Base-by-base conservation (phyloP, 805 yeast species). In the Candida tibetensis region DNA sequence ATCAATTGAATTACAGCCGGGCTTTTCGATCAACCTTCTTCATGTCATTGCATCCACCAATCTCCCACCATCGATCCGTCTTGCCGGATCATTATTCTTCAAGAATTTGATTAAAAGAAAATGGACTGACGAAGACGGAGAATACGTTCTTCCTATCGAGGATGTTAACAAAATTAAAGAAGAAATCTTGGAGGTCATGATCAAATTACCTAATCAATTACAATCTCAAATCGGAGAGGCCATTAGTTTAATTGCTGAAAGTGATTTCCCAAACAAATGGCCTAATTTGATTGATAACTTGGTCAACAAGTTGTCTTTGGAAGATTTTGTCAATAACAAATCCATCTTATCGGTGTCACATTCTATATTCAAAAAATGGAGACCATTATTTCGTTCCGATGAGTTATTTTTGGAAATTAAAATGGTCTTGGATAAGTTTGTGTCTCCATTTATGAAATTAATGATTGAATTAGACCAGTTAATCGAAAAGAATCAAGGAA, bases 201-300 rank as follows among this genome's bases (percentile, higher is more conserved):
- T 90, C 44, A 60, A 77, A 26, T 67, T 89, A 35, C 96, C 96
- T 4, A 76, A 76, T 34, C 76, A 81, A 48, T 67, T 93, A 39
- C 96, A 91, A 56, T 71, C 81, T n/a, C 99, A 95, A 66, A 77
- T 93, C 35, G 98, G 97, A 37, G 99, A 95, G 62, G 82, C 96
- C 1, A 81, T 95, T 39, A 81, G 95, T 12, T 70, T 86, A 37
- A 91, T 93, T 52, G 99, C 99, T 3, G 96, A 90, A 58, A 81
- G 89, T 41, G 99, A 93, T 59, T 93, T 93, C 65, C 99, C 99
- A 1, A 83, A 84, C 28, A 69, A 80, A 35, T 93, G 99, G 99
- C 79, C 81, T 1, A 72, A 75, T 36, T 71, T 93, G 44, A 68
- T 88, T 23, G 87, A 84, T 49, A 84, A 82, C 39, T 71, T 93